Evolutionary conservation across 2,329 filamentous ascomycete species (phyloP).

Genomic region (Talaromyces marneffei): DNA sequence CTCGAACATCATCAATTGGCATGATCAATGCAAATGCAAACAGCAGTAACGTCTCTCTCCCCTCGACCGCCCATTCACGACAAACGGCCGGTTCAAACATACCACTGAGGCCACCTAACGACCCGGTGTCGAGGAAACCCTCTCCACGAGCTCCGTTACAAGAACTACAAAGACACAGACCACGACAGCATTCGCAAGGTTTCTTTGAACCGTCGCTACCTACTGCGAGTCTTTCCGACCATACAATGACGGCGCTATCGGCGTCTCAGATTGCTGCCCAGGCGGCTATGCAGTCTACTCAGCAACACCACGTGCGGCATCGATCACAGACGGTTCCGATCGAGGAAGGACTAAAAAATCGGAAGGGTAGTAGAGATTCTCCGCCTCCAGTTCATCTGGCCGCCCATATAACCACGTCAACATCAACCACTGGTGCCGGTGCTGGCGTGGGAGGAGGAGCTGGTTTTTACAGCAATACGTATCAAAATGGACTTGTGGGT

Average conservation of each 20-base stretch:
- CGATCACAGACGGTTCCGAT: slow-evolving; percentile 50
- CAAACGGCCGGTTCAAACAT: slow-evolving; percentile 17
- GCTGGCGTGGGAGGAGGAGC: slow-evolving; percentile 6
- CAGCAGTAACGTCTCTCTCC: slow-evolving; percentile 31
- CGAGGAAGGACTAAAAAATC: slow-evolving; percentile 27
- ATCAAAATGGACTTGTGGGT: slow-evolving; percentile 49
- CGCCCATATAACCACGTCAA: slow-evolving; percentile 20
- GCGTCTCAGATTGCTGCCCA: slow-evolving; percentile 62
- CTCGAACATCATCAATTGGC: slow-evolving; percentile 24
- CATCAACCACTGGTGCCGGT: neutral
- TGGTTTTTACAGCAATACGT: slow-evolving; percentile 26
- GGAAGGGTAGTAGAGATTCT: slow-evolving; percentile 31
- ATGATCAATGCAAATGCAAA: slow-evolving; percentile 21
- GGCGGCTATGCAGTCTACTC: slow-evolving; percentile 52
- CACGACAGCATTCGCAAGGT: slow-evolving; percentile 56
- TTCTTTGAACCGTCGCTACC: slow-evolving; percentile 63
- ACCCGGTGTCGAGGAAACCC: slow-evolving; percentile 22
- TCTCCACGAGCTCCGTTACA: slow-evolving; percentile 33
- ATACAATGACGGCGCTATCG: slow-evolving; percentile 44
- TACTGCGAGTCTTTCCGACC: slow-evolving; percentile 43
- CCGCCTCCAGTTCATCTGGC: slow-evolving; percentile 28
- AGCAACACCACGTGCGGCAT: slow-evolving; percentile 43
- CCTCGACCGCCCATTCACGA: slow-evolving; percentile 36
- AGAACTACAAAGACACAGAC: slow-evolving; percentile 38
- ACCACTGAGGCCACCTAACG: slow-evolving; percentile 8